These are phyloP conservation scores for Cyberlindnera xishuangbannaensis DNA, from an alignment of 805 yeast species.

Conservation along the genomic window DNA sequence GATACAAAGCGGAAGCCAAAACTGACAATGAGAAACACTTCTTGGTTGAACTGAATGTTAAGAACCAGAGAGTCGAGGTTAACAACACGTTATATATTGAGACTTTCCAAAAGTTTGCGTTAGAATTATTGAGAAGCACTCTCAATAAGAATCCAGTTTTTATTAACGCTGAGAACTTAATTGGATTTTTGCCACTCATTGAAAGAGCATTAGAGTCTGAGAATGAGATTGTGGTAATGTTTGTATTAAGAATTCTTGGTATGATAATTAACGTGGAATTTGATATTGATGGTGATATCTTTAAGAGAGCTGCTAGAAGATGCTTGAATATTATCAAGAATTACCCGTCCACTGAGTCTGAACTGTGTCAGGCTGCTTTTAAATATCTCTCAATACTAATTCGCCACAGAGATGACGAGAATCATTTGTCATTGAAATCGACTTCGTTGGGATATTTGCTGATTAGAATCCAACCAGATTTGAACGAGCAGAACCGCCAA, in stretches of 20 bases:
- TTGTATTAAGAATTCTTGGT: constrained; percentile 60
- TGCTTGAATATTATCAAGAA: constrained; percentile 63
- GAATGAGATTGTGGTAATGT: constrained; percentile 70
- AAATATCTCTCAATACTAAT: constrained; percentile 68
- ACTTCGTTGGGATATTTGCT: constrained; percentile 69
- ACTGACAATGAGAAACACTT: constrained; percentile 57
- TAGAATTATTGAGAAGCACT: constrained; percentile 71
- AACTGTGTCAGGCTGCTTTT: constrained; percentile 73
- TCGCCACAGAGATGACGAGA: constrained; percentile 52
- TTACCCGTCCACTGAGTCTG: constrained; percentile 71
- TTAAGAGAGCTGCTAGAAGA: constrained; percentile 55
- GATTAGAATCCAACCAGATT: constrained; percentile 71
- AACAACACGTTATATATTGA: constrained; percentile 52
- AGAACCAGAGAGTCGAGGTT: constrained; percentile 44
- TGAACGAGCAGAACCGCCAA: constrained; percentile 85
- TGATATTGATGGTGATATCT: constrained; percentile 40
- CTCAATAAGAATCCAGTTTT: constrained; percentile 57
- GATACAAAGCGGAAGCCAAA: constrained; percentile 20
- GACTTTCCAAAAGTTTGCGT: constrained; percentile 66
- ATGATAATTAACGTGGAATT: constrained; percentile 58
- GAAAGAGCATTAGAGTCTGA: constrained; percentile 55
- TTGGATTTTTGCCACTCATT: constrained; percentile 71
- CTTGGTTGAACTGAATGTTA: constrained; percentile 65
- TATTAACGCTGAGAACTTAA: constrained; percentile 52
- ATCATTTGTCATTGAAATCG: constrained; percentile 50